These are phyloP conservation scores for Escallonia herrerae DNA, from an alignment of 129 eudicot species.

Conservation along the genomic window DNA sequence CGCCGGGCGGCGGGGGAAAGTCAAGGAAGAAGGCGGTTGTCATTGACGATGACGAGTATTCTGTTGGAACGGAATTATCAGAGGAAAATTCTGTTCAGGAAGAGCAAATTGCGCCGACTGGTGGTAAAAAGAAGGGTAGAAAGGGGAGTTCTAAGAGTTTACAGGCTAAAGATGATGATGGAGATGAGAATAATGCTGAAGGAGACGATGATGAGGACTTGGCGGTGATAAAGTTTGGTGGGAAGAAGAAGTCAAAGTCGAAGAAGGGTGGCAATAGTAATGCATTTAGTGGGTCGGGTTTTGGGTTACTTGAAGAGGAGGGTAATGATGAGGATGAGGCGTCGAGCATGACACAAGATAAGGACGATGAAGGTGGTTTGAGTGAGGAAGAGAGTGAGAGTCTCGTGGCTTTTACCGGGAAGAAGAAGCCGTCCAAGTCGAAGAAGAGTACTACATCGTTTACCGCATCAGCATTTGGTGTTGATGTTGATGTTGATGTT, in stretches of 20 bases:
- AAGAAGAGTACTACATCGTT: slow-evolving; percentile 38
- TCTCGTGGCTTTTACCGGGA: slow-evolving; percentile 30
- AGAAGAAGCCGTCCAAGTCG: slow-evolving; percentile 47
- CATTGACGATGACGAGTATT: slow-evolving; percentile 82
- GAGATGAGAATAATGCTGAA: slow-evolving; percentile 26
- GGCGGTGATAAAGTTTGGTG: slow-evolving; percentile 33
- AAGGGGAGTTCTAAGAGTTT: slow-evolving; percentile 46
- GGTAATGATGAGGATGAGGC: slow-evolving; percentile 34
- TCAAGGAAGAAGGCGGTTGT: slow-evolving; percentile 66
- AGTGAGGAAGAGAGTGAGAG: slow-evolving; percentile 41
- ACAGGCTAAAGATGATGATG: slow-evolving; percentile 34
- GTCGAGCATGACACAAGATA: slow-evolving; percentile 26
- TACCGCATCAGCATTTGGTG: slow-evolving; percentile 37
- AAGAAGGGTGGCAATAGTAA: slow-evolving; percentile 35
- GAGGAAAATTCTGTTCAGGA: slow-evolving; percentile 46
- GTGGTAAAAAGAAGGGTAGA: slow-evolving; percentile 63
- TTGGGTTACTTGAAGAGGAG: slow-evolving; percentile 74
- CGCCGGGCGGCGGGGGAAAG: slow-evolving; percentile 40
- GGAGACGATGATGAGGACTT: slow-evolving; percentile 26
- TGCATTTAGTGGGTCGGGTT: slow-evolving; percentile 40
- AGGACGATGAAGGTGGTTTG: slow-evolving; percentile 25
- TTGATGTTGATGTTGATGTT: too few relatives aligned
- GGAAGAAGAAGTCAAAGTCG: slow-evolving; percentile 45
- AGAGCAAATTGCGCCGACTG: slow-evolving; percentile 35
- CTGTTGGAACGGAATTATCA: slow-evolving; percentile 56